Base-by-base conservation (phyloP, 75 land plant genomes). In the Cunninghamia lanceolata region DNA sequence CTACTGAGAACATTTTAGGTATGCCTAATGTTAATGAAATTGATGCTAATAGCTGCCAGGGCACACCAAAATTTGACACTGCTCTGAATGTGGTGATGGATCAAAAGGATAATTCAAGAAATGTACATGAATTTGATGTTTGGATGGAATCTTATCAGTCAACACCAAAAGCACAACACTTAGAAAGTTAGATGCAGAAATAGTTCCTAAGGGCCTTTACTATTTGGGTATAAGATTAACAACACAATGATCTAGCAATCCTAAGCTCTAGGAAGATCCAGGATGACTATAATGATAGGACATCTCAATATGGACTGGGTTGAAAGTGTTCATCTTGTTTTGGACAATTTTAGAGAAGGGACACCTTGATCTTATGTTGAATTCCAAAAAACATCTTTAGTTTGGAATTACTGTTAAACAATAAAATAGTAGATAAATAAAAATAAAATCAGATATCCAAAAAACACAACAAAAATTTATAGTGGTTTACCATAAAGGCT, bases 201-300 rank as follows among this genome's bases (percentile, higher is more conserved):
- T n/a, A n/a, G n/a, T n/a, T n/a, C n/a, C n/a, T n/a, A n/a, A n/a
- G n/a, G n/a, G n/a, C n/a, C n/a, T n/a, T n/a, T n/a, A n/a, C n/a
- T n/a, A n/a, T n/a, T n/a, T n/a, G n/a, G n/a, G n/a, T n/a, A n/a
- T n/a, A n/a, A n/a, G n/a, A n/a, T n/a, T n/a, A n/a, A n/a, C n/a
- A n/a, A n/a, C n/a, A n/a, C n/a, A n/a, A n/a, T n/a, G n/a, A n/a
- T n/a, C n/a, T n/a, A n/a, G n/a, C n/a, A n/a, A n/a, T n/a, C n/a
- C n/a, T n/a, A n/a, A n/a, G n/a, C 54, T 42, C 93, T 97, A 45
- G 83, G 45, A 54, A 95, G 99, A 17, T 89, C 93, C 7, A 96
- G 99, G 99, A 96, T 95, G 93, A 95, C 96, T 40, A 98, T 95
- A 36, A 98, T 98, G 99, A 97, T 97, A 52, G 99, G 96, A 87